These are phyloP conservation scores for Polygonum maritimum DNA, from an alignment of 148 eudicot genomes.

Conservation along the genomic window DNA sequence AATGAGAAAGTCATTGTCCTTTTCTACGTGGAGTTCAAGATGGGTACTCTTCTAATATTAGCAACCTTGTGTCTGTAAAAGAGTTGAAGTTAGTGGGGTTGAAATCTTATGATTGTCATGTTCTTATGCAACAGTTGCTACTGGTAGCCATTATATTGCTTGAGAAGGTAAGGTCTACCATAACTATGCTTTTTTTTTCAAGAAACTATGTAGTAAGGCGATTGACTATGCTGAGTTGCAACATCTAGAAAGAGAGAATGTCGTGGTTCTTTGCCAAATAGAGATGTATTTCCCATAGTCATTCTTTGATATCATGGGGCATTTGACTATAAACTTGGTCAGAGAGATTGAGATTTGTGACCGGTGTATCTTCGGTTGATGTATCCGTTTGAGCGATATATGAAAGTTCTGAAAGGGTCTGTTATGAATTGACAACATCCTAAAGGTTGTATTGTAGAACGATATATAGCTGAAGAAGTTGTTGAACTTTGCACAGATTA, in stretches of 20 bases:
- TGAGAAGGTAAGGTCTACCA: not conserved
- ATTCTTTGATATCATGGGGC: constrained; percentile 1
- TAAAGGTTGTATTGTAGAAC: too few species aligned
- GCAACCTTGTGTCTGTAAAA: not conserved
- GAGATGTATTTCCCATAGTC: not conserved
- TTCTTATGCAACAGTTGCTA: not conserved
- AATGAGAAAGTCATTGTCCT: too few species aligned
- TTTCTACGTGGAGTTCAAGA: too few species aligned
- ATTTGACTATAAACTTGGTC: not conserved
- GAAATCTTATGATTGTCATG: not conserved
- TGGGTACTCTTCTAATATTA: too few species aligned
- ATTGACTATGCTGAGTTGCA: not conserved
- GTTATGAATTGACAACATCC: too few species aligned
- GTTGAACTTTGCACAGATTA: too few species aligned
- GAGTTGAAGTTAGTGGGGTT: too few species aligned
- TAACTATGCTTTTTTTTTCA: not conserved
- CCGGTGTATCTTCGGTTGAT: not conserved
- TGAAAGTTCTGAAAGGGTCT: not conserved
- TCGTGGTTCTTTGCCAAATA: not conserved
- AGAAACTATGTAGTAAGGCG: not conserved
- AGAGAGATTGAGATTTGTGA: not conserved
- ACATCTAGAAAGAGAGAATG: not conserved
- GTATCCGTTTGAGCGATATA: not conserved
- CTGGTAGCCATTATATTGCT: not conserved
- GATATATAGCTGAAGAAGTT: not conserved